phyloP scores from a whole-genome alignment of 2,329 filamentous ascomycete species.

The Alternaria gansuensis region DNA sequence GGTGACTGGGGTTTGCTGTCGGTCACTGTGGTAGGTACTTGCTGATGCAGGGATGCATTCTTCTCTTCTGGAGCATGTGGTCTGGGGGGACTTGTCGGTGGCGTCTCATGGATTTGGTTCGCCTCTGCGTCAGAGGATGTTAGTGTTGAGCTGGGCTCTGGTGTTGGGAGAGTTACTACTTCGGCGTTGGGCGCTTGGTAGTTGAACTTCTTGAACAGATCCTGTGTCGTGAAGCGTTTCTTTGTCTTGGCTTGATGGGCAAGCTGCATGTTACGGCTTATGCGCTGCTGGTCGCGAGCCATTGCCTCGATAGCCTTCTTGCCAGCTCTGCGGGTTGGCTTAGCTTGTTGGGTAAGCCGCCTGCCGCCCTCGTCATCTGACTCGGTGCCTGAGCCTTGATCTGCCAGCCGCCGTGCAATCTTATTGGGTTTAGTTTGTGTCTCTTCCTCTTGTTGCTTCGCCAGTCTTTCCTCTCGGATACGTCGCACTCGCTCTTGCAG shows the following conservation, averaged over 20 bases:
- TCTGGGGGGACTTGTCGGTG: slow-evolving; percentile 57
- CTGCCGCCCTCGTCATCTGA: slow-evolving; percentile 64
- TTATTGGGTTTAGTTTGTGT: slow-evolving; percentile 52
- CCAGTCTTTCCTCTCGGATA: slow-evolving; percentile 75
- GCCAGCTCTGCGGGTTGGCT: slow-evolving; percentile 83
- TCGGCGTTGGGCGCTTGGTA: slow-evolving; percentile 60
- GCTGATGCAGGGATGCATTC: background rate
- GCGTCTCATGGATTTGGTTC: slow-evolving; percentile 49
- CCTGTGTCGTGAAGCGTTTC: slow-evolving; percentile 86
- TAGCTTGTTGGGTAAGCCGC: slow-evolving; percentile 70
- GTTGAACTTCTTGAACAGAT: slow-evolving; percentile 85
- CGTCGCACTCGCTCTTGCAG: slow-evolving; percentile 76
- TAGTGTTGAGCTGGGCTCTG: slow-evolving; percentile 54
- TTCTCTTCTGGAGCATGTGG: slow-evolving; percentile 23
- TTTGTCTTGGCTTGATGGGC: slow-evolving; percentile 85
- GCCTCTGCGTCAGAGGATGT: slow-evolving; percentile 71
- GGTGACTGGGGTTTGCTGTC: slow-evolving; percentile 12
- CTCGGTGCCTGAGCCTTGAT: slow-evolving; percentile 60
- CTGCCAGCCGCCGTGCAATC: slow-evolving; percentile 28
- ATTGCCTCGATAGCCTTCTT: slow-evolving; percentile 96
- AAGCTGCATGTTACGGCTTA: slow-evolving; percentile 89
- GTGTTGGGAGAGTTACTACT: slow-evolving; percentile 30
- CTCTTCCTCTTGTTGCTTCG: slow-evolving; percentile 67
- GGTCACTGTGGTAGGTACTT: slow-evolving; percentile 12
- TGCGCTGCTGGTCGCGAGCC: slow-evolving; percentile 90